Conservation (phyloP, 2,329 filamentous ascomycete species). For the Paraphoma sp. region DNA sequence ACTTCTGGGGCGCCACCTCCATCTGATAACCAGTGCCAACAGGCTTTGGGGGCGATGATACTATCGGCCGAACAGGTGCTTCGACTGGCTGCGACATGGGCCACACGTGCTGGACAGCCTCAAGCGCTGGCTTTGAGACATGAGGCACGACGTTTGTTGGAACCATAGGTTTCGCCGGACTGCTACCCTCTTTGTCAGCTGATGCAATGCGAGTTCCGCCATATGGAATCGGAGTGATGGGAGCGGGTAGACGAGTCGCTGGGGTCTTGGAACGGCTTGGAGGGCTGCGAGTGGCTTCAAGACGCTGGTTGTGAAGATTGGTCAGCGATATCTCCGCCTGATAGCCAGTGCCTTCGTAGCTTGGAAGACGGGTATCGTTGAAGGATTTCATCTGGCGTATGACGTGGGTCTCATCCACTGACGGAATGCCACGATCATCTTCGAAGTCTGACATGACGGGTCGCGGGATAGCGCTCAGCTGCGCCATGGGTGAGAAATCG, state of each 20-base stretch:
- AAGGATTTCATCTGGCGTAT: background rate
- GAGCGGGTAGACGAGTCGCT: slow-evolving; percentile 24
- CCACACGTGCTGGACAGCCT: background rate
- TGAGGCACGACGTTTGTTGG: background rate
- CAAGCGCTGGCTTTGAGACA: background rate
- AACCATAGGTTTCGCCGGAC: background rate
- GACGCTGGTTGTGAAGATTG: slow-evolving; percentile 14
- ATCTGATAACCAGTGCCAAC: background rate
- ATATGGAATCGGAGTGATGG: slow-evolving; percentile 22
- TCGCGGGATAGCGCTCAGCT: slow-evolving; percentile 26
- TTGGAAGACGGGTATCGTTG: slow-evolving; percentile 19
- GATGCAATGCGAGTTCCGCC: slow-evolving; percentile 13
- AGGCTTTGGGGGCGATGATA: background rate
- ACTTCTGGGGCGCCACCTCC: background rate
- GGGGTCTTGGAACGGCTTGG: slow-evolving; percentile 4
- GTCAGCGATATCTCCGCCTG: slow-evolving; percentile 24
- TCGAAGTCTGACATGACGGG: slow-evolving; percentile 9
- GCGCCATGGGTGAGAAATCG: slow-evolving; percentile 20
- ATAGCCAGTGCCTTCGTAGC: slow-evolving; percentile 34
- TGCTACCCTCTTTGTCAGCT: slow-evolving; percentile 2
- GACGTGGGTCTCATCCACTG: background rate
- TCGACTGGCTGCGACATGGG: background rate
- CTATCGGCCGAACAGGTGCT: background rate
- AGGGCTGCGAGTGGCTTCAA: background rate
- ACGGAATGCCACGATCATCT: background rate